Percentiles rank a stretch among this genome's conserved stretches.
Evolutionary conservation across 768 basidiomycete species (phyloP).

Genomic region (Glaciozyma martinii): DNA sequence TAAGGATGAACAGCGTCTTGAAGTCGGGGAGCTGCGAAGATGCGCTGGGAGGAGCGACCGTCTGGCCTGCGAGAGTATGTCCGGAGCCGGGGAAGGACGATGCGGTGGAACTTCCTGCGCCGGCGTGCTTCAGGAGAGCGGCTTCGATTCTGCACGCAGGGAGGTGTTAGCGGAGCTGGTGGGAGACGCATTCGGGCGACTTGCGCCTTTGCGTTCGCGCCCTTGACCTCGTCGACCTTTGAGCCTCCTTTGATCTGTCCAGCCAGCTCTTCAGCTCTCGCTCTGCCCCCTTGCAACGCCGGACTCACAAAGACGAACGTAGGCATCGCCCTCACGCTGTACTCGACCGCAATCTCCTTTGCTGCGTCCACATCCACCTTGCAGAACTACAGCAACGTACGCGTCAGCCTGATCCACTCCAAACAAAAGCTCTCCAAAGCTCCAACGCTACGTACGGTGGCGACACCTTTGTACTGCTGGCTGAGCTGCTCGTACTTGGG

Average conservation of each 20-base stretch:
- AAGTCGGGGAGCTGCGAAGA: not conserved
- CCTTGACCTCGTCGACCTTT: slow-evolving; percentile 38
- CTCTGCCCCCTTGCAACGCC: not conserved
- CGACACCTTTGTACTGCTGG: slow-evolving; percentile 34
- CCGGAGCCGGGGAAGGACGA: slow-evolving; percentile 25
- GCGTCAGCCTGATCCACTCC: not conserved
- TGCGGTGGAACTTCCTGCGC: not conserved
- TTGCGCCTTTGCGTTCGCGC: slow-evolving; percentile 33
- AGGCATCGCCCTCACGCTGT: slow-evolving; percentile 41
- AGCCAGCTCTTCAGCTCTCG: not conserved
- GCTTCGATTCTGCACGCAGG: slow-evolving; percentile 17
- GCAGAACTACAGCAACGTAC: not conserved
- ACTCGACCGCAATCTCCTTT: slow-evolving; percentile 37
- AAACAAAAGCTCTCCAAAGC: not conserved
- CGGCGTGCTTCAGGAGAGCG: slow-evolving; percentile 13
- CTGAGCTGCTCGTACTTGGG: slow-evolving; percentile 41
- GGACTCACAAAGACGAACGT: slow-evolving; percentile 38
- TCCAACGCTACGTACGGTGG: slow-evolving; percentile 35
- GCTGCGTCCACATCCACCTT: slow-evolving; percentile 11
- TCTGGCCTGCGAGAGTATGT: slow-evolving; percentile 5
- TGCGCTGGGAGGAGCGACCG: not conserved
- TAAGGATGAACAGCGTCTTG: not conserved
- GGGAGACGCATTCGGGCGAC: not conserved
- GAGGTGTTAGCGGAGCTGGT: not conserved
- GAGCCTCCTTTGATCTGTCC: slow-evolving; percentile 37